Percentiles rank a stretch among this genome's conserved stretches.
These are phyloP conservation scores for Logfia minima DNA, from an alignment of 129 eudicot species.

Conservation along the genomic window DNA sequence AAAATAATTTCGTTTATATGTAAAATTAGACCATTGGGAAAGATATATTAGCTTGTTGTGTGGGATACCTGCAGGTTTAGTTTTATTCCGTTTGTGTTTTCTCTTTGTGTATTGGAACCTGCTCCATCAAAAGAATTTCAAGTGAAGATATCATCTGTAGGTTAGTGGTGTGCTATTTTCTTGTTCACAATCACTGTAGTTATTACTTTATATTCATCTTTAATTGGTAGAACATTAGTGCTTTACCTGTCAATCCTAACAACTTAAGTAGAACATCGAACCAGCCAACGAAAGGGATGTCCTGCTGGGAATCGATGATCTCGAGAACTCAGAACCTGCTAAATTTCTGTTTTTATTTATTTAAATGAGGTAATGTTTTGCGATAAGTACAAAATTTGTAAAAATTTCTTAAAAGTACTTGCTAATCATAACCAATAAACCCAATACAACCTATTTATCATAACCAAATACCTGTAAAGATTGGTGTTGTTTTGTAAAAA, in stretches of 20 bases:
- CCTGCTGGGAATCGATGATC: no score
- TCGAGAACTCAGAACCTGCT: not conserved
- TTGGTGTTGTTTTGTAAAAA: not conserved
- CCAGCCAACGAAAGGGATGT: no score
- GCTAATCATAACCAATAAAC: no score
- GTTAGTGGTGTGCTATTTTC: constrained; percentile 34
- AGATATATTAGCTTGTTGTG: constrained; percentile 4
- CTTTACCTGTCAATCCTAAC: no score
- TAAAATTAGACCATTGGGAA: not conserved
- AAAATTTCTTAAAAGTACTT: no score
- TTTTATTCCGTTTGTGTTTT: constrained; percentile 63
- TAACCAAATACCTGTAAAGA: not conserved
- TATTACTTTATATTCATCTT: no score
- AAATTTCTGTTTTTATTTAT: no score
- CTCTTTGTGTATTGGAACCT: constrained; percentile 37
- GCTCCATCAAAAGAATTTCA: constrained; percentile 39
- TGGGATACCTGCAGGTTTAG: constrained; percentile 58
- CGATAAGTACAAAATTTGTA: not conserved
- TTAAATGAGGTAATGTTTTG: not conserved
- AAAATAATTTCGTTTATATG: not conserved
- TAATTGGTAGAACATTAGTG: no score
- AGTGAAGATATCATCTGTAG: constrained; percentile 57
- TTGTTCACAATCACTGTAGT: no score
- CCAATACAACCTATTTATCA: not conserved
- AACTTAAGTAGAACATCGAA: no score